Evolutionary conservation across 371 early-diverging fungal species (phyloP), one percentile per base, ranked within the genome.

Genomic region (Mucor plumbeus): DNA sequence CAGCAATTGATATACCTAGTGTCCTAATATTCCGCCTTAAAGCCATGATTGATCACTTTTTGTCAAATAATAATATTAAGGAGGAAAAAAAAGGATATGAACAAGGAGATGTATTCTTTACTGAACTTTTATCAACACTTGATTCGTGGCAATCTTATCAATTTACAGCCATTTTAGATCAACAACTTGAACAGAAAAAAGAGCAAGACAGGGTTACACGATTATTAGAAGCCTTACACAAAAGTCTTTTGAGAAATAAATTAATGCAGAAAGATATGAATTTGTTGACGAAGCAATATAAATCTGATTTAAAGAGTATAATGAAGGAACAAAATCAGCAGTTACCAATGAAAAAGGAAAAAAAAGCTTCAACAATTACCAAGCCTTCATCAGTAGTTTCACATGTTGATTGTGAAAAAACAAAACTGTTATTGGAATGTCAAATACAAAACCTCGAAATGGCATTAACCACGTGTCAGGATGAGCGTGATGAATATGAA

Each of bases 401-500:
- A 26, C 50, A 50, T 21, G 50, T 9, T 13, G 21, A 50, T 21
- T 26, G 50, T 11, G 50, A 50, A 50, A 50, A 50, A 8, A 57
- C 57, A 35, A 47, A 47, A 0, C 44, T 36, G 15, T 11, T 59
- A 34, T 41, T 64, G 1, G 67, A 62, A 31, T 26, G 54, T 8
- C 61, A 65, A 13, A 50, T 70, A 5, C 48, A 39, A 14, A 31
- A 15, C 0, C 33, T 70, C 5, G 59, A 70, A 36, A 59, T 44
- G 4, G 31, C 59, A 19, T 41, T 63, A 15, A 14, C 43, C 4
- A n/a, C 61, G 13, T 65, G 60, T 47, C 59, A 65, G 55, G 69
- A 73, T n/a, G 69, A 73, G 21, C 62, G 59, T 21, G 69, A 69
- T 31, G 73, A 73, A 17, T 65, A 62, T 44, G 73, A 73, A 43